A percentile compares a stretch with the other conserved stretches of the same genome.
phyloP scores from a whole-genome alignment of 306 rosid genomes.

The Lotus japonicus region DNA sequence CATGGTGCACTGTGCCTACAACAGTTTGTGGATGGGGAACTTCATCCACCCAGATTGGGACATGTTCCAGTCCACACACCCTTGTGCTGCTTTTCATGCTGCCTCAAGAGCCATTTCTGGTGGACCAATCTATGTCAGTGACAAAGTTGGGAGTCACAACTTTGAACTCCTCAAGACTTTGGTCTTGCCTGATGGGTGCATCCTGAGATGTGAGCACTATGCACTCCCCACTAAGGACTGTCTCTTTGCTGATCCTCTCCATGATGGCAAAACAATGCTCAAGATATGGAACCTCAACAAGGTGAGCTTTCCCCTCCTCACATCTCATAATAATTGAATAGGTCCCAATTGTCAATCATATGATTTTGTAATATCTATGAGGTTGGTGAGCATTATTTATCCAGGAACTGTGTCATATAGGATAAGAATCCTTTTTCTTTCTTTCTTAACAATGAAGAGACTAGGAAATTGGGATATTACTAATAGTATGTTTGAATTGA shows the following conservation, averaged over 20 bases:
- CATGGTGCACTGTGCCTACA: constrained; percentile 97
- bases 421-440: neutral
- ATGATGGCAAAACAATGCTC: constrained; percentile 89
- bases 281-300: constrained; percentile 93
- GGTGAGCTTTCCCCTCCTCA: constrained; percentile 24
- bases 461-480: neutral
- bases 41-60: constrained; percentile 98
- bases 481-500: too few species aligned
- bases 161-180: constrained; percentile 63
- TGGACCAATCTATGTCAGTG: constrained; percentile 87
- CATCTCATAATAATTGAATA: neutral
- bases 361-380: neutral
- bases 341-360: neutral
- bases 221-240: constrained; percentile 86
- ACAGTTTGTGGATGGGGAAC: constrained; percentile 96
- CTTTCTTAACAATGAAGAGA: neutral
- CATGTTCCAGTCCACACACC: constrained; percentile 94
- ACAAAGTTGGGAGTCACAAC: constrained; percentile 71
- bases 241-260: constrained; percentile 83
- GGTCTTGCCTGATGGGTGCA: constrained; percentile 81
- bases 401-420: too few species aligned
- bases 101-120: constrained; percentile 96
- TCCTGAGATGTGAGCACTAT: constrained; percentile 70
- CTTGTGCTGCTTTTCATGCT: constrained; percentile 89
- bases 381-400: neutral